These are phyloP conservation scores for Suhomyces sp. DNA, from an alignment of 805 yeast species.

Conservation along the genomic window DNA sequence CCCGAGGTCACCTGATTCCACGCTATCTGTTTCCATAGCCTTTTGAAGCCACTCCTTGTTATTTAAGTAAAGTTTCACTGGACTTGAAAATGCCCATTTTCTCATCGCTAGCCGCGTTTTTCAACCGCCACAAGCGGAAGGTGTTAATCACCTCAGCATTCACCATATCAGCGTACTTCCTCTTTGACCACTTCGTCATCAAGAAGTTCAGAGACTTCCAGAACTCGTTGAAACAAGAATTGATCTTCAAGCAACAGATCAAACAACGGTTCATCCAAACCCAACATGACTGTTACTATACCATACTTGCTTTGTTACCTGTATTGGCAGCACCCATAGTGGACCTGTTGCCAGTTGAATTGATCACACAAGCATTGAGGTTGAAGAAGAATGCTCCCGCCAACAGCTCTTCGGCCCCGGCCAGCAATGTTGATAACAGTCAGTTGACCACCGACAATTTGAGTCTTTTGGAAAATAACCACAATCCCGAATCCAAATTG, in stretches of 20 bases:
- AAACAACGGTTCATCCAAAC: slow-evolving; percentile 86
- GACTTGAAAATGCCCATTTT: slow-evolving; percentile 43
- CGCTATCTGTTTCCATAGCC: too few relatives aligned
- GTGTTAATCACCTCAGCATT: slow-evolving; percentile 33
- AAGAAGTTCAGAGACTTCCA: slow-evolving; percentile 40
- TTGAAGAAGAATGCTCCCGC: slow-evolving; percentile 46
- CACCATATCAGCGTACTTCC: slow-evolving; percentile 34
- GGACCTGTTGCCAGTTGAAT: slow-evolving; percentile 65
- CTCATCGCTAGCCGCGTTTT: slow-evolving; percentile 39
- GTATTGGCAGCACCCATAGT: slow-evolving; percentile 67
- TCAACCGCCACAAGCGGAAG: slow-evolving; percentile 41
- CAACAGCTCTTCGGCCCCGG: slow-evolving; percentile 5
- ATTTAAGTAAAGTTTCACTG: too few relatives aligned
- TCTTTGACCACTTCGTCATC: slow-evolving; percentile 39
- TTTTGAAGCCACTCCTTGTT: too few relatives aligned
- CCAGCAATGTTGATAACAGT: slow-evolving; percentile 13
- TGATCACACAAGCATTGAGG: slow-evolving; percentile 67
- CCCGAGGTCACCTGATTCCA: too few relatives aligned
- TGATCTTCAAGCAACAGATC: slow-evolving; percentile 50
- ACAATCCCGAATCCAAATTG: slow-evolving; percentile 20
- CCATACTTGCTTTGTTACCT: slow-evolving; percentile 79
- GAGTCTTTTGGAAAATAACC: slow-evolving; percentile 30
- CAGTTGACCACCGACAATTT: slow-evolving; percentile 42
- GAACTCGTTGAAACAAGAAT: slow-evolving; percentile 39
- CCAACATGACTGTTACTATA: slow-evolving; percentile 83